These are phyloP conservation scores for Calamus simplicifolius DNA, from an alignment of 176 grass and related monocot genomes.

Conservation along the genomic window DNA sequence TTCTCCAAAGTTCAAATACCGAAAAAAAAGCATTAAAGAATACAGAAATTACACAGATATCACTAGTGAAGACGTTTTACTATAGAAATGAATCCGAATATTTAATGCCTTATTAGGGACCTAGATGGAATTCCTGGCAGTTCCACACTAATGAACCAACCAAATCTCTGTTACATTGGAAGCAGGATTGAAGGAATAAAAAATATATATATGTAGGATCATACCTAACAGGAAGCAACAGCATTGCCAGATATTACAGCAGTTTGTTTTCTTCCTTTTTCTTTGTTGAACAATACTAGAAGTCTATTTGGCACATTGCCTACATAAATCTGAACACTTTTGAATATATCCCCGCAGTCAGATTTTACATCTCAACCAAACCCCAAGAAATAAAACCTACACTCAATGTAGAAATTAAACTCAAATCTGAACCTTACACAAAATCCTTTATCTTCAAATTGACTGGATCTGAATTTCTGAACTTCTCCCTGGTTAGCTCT, in stretches of 20 bases:
- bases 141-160: slow-evolving; percentile 42
- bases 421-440: slow-evolving; percentile 74
- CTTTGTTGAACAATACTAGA: slow-evolving; percentile 16
- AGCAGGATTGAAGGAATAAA: slow-evolving; percentile 29
- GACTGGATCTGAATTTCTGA: slow-evolving; percentile 34
- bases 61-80: too few relatives aligned
- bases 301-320: slow-evolving; percentile 22
- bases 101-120: slow-evolving; percentile 37
- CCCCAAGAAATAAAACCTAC: slow-evolving; percentile 42
- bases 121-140: slow-evolving; percentile 38
- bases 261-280: slow-evolving; percentile 28
- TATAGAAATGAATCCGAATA: slow-evolving; percentile 43
- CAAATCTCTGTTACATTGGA: slow-evolving; percentile 67
- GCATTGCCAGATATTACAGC: slow-evolving; percentile 35
- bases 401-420: slow-evolving; percentile 46
- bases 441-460: slow-evolving; percentile 38
- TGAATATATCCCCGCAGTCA: slow-evolving; percentile 64
- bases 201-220: slow-evolving; percentile 19
- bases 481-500: slow-evolving; percentile 61
- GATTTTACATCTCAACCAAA: slow-evolving; percentile 70
- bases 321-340: slow-evolving; percentile 69
- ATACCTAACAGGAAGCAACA: slow-evolving; percentile 46
- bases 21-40: too few relatives aligned
- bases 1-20: too few relatives aligned
- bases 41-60: too few relatives aligned